These are phyloP conservation scores for Solanum aculeatissimum DNA, from an alignment of 305 asterid genomes.

Conservation along the genomic window DNA sequence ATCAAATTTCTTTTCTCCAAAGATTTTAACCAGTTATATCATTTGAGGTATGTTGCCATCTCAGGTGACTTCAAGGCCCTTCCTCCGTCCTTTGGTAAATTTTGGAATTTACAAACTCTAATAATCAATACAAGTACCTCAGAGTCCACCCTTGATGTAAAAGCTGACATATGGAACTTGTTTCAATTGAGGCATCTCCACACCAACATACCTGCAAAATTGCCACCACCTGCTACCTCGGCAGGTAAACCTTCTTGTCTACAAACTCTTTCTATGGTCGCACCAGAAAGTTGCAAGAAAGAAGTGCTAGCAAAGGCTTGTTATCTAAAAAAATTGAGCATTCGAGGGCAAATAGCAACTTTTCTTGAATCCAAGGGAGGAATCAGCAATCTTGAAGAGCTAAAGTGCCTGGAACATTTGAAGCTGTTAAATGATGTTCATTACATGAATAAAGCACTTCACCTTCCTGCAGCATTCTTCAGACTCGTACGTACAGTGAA, in stretches of 20 bases:
- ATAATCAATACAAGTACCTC: constrained; percentile 24
- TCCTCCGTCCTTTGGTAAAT: constrained; percentile 28
- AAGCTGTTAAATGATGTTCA: background rate
- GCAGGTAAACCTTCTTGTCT: constrained; percentile 23
- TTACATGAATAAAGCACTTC: background rate
- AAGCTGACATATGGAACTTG: constrained; percentile 24
- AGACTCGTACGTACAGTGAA: background rate
- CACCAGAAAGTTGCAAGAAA: constrained; percentile 36
- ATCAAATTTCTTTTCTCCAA: constrained; percentile 33
- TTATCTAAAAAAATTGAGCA: constrained; percentile 26
- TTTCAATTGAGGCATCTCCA: background rate
- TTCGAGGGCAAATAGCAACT: constrained; percentile 23
- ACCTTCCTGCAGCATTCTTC: background rate
- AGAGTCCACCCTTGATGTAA: constrained; percentile 22
- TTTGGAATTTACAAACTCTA: constrained; percentile 51
- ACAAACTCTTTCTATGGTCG: constrained; percentile 38
- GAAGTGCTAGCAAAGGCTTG: constrained; percentile 32
- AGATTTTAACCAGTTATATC: constrained; percentile 27
- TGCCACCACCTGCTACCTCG: background rate
- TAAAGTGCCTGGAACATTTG: background rate
- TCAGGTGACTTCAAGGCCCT: constrained; percentile 23
- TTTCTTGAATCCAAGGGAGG: background rate
- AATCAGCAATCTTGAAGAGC: background rate
- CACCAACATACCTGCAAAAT: background rate
- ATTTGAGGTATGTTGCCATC: constrained; percentile 45